phyloP scores from a whole-genome alignment of 257 asterid genomes.

The Capsicum pubescens region DNA sequence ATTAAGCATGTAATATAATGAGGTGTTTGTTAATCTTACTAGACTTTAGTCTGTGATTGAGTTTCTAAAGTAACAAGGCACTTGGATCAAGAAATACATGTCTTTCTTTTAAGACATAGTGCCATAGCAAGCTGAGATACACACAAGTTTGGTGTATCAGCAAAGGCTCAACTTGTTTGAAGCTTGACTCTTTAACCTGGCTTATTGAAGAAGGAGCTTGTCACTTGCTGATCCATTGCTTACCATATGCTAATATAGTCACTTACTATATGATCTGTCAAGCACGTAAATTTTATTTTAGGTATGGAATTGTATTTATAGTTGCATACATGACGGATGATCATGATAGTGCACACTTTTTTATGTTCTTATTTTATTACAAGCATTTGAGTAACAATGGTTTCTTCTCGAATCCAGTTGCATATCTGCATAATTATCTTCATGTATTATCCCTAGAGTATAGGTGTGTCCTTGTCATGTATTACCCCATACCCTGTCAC shows the following conservation, averaged over 20 bases:
- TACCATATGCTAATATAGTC: neutral
- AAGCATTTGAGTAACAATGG: neutral
- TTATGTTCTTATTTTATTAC: too few relatives aligned
- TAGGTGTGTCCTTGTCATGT: too few relatives aligned
- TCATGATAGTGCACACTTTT: neutral
- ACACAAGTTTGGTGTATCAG: neutral
- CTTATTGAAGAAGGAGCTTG: neutral
- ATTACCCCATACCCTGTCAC: too few relatives aligned
- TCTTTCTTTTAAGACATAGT: neutral
- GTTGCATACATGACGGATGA: neutral
- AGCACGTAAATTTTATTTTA: neutral
- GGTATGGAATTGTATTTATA: neutral
- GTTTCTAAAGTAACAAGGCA: too few relatives aligned
- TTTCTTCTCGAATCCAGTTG: neutral
- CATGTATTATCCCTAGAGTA: too few relatives aligned
- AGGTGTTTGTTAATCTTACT: too few relatives aligned
- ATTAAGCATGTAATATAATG: too few relatives aligned
- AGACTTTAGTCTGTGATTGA: too few relatives aligned
- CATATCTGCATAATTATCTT: too few relatives aligned
- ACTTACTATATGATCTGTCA: neutral
- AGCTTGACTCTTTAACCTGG: neutral
- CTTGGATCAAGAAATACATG: too few relatives aligned
- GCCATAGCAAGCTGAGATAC: neutral
- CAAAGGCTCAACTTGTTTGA: neutral
- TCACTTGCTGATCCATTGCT: neutral